Base-by-base conservation (phyloP, 805 yeast genomes). In the Candida orba region DNA sequence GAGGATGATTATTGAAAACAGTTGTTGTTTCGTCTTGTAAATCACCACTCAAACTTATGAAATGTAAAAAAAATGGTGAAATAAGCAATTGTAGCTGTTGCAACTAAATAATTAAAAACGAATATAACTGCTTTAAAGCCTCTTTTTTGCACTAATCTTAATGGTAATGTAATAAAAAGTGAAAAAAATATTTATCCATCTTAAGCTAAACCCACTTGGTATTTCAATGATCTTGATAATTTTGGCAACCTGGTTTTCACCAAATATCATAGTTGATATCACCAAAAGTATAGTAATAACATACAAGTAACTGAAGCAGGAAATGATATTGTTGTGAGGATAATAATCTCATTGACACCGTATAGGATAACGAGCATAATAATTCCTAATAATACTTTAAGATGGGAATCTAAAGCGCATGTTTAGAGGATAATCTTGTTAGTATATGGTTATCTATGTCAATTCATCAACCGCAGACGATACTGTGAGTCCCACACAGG, bases 131-230 rank as follows among this genome's bases (percentile, higher is more conserved):
- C 86, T 32, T 79, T 52, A 81, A 67, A 10, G 86, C 85, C 52
- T 84, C 91, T 20, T 71, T 20, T 71, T 73, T 36, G 79, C 80
- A 15, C 80, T 67, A 39, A 85, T 79, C 47, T 74, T 42, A 84
- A 67, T 0, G 91, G 91, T 30, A 84, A 68, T 0, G 81, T 74
- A 32, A 84, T 76, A 56, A 85, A 84, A 0, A 1, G 86, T 78
- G 67, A 84, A 85, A 56, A 80, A 83, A 6, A 82, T 72, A 57
- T 81, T 83, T 63, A 85, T 85, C 91, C 93, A 84, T 43, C 82
- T 70, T 40, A 84, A 67, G 2, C 82, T 69, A 58, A 83, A 81
- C 48, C 83, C 82, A 65, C 75, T 74, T 14, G 87, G 76, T n/a
- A 82, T 73, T 39, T 80, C 78, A 39, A 80, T 62, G 29, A 60